Base-by-base conservation (phyloP, 768 basidiomycete species). In the Calocybe indica region DNA sequence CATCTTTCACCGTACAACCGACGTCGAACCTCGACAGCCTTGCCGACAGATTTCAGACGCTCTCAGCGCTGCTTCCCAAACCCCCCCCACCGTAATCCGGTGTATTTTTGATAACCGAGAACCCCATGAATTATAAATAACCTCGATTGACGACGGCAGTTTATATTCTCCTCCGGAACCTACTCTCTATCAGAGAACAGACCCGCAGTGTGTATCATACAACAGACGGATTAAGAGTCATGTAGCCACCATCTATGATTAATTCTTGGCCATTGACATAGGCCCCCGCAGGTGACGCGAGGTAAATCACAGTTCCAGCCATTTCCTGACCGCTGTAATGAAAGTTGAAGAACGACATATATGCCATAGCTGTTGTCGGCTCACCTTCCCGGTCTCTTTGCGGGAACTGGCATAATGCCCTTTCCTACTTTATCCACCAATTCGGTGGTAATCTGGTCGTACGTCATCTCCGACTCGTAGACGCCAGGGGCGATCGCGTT, bases 241-340 rank as follows among this genome's bases (percentile, higher is more conserved):
- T 46, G 59, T 77, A 88, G 1, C 88, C 85, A 29, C 89, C 88
- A 55, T 92, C 88, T 33, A 90, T 75, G 12, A 81, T 66, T 37
- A 92, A 73, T 59, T 90, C 85, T 58, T 90, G 88, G 9, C 88
- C 88, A 52, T 85, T 85, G 52, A 76, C 79, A 59, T 88, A 91
- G 29, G 72, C 79, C 32, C 85, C 87, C 2, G 86, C 84, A 7
- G 70, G 76, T 7, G 87, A 88, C 6, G 77, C 83, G 5, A 92
- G 74, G 60, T 87, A 89, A 5, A 91, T 73, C 0, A 70, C 87
- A 7, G 88, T 86, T 6, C 84, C 88, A 7, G 85, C 87, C 67
- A 89, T 82, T 58, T 91, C 89, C 50, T 76, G 70, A 1, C 74
- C 79, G 37, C 88, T 89, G 44, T 31, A 2, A 9, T 29, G 15